A percentile compares a stretch with the other conserved stretches of the same genome.
These are phyloP conservation scores for Scenedesmus sp. DNA, from an alignment of 163 green algal genomes.

Conservation along the genomic window DNA sequence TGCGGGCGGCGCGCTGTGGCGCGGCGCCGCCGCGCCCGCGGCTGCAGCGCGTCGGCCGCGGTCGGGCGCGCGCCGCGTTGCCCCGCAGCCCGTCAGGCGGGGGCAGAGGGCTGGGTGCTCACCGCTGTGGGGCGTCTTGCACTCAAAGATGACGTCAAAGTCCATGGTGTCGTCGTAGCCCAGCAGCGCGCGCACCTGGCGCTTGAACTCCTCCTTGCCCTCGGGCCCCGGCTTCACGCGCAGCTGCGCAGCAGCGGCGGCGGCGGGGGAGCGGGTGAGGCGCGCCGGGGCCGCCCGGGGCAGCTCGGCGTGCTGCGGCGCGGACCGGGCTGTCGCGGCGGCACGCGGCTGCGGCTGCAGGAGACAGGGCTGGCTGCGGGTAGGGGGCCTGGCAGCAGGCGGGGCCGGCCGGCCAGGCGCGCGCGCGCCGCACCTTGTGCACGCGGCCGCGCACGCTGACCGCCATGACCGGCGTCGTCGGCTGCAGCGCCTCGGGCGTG, in stretches of 20 bases:
- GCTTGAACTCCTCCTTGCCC: slow-evolving; percentile 44
- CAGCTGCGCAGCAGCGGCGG: too few species aligned
- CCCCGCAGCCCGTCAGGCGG: not conserved
- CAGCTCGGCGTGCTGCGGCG: too few species aligned
- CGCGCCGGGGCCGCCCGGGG: too few species aligned
- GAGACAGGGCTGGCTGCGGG: too few species aligned
- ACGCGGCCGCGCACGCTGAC: slow-evolving; percentile 30
- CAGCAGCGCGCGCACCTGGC: slow-evolving; percentile 34
- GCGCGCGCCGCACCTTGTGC: too few species aligned
- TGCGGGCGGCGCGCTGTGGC: not conserved
- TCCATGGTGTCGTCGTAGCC: slow-evolving; percentile 38
- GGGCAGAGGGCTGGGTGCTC: too few species aligned
- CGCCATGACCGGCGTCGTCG: slow-evolving; percentile 26
- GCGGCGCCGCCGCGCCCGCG: too few species aligned
- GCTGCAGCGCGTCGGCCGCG: not conserved
- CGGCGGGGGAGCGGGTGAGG: too few species aligned
- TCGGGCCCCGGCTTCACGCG: slow-evolving; percentile 34
- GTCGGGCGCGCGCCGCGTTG: not conserved
- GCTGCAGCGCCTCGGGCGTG: slow-evolving; percentile 7
- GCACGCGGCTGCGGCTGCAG: too few species aligned
- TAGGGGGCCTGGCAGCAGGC: too few species aligned
- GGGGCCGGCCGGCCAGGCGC: too few species aligned
- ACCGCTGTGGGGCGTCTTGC: slow-evolving; percentile 45
- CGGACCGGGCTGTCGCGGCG: too few species aligned
- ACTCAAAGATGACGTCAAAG: slow-evolving; percentile 49